Evolutionary conservation across 805 yeast genomes (phyloP).

Genomic region (Wickerhamiella occidentalis): DNA sequence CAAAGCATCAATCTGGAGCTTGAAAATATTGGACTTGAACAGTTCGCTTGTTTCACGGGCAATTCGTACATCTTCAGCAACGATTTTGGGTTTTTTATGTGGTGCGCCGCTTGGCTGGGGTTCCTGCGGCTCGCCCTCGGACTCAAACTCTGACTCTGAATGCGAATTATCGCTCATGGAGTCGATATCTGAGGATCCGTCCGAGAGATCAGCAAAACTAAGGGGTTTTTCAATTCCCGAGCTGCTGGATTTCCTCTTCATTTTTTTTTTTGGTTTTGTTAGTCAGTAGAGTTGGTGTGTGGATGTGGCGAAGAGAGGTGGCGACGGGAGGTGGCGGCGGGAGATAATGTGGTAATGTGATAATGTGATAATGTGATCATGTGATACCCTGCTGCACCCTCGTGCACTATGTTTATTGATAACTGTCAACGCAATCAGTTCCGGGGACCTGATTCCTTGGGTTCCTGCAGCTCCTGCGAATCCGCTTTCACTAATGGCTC

Average conservation of each 20-base stretch:
- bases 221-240: constrained; percentile 1
- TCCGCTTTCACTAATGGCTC: no score
- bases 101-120: background rate
- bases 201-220: constrained; percentile 4
- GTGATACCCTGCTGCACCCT: no score
- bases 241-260: constrained; percentile 3
- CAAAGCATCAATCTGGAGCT: constrained; percentile 85
- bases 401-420: no score
- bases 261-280: background rate
- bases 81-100: background rate
- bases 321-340: background rate
- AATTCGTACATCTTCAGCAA: constrained; percentile 63
- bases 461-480: no score
- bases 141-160: background rate
- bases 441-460: no score
- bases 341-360: no score
- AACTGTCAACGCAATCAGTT: no score
- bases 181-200: background rate
- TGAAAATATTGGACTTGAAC: constrained; percentile 90
- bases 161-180: background rate
- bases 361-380: no score
- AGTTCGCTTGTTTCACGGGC: constrained; percentile 91
- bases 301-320: background rate
- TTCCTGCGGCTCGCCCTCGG: background rate
- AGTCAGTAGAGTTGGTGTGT: background rate